Conservation (phyloP, 192 early-diverging fungal species). For the Coemansia sp. region DNA sequence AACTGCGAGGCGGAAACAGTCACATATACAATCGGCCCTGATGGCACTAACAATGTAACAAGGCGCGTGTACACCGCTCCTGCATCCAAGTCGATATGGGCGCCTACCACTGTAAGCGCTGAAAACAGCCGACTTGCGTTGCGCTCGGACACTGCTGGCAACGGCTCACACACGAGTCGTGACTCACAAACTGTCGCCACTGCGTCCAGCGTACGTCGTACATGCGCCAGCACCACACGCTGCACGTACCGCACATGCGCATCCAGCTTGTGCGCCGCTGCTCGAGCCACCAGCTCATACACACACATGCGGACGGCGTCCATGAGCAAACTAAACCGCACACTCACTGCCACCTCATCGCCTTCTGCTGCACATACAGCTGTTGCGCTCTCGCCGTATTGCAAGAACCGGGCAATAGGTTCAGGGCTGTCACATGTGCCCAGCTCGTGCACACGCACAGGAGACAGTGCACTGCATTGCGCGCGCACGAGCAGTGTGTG, state of each 20-base stretch:
- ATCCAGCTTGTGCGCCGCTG: slow-evolving; percentile 6
- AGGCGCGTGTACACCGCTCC: background rate
- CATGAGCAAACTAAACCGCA: slow-evolving; percentile 3
- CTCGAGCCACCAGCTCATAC: background rate
- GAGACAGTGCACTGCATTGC: slow-evolving; percentile 11
- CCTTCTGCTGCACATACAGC: slow-evolving; percentile 6
- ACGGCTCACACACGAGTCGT: slow-evolving; percentile 13
- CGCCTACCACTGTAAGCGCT: background rate
- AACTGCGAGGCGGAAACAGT: slow-evolving; percentile 13
- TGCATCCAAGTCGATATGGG: background rate
- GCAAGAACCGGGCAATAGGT: slow-evolving; percentile 11
- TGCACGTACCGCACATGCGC: slow-evolving; percentile 14
- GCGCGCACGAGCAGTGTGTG: slow-evolving; percentile 14
- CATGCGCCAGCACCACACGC: slow-evolving; percentile 20
- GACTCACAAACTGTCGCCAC: slow-evolving; percentile 6
- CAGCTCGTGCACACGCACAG: slow-evolving; percentile 11
- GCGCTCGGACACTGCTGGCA: slow-evolving; percentile 1
- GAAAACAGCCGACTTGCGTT: slow-evolving; percentile 11
- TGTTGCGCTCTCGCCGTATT: slow-evolving; percentile 16
- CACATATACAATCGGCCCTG: background rate
- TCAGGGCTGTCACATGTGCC: background rate
- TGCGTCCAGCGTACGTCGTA: slow-evolving; percentile 18
- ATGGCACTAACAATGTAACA: background rate
- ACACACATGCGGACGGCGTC: background rate
- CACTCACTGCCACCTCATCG: background rate